These are phyloP conservation scores for Populus hybrid DNA, from an alignment of 441 rosid genomes.

Conservation along the genomic window DNA sequence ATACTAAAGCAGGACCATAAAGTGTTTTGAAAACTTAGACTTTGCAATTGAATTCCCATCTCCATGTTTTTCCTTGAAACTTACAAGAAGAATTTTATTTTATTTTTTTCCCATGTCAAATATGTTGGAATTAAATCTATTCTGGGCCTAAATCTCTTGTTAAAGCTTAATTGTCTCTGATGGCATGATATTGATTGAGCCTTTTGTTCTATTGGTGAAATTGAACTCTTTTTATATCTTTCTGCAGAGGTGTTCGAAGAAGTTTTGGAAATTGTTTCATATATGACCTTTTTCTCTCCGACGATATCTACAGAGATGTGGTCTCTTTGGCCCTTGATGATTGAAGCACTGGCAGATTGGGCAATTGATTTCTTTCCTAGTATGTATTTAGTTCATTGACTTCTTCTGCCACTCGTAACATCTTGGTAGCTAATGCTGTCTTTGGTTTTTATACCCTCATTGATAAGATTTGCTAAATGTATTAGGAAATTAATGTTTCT, in stretches of 20 bases:
- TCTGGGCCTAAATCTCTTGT: neutral
- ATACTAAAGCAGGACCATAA: neutral
- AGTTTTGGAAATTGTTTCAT: too few species aligned
- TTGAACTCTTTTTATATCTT: conserved; percentile 8
- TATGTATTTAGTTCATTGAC: too few species aligned
- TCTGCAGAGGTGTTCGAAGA: conserved; percentile 97
- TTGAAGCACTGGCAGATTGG: too few species aligned
- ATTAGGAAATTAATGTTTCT: conserved; percentile 1
- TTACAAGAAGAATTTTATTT: neutral
- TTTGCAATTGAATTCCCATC: neutral
- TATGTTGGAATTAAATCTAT: neutral
- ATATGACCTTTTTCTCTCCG: too few species aligned
- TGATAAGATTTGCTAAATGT: neutral
- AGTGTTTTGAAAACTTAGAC: neutral
- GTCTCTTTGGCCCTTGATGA: too few species aligned
- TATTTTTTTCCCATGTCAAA: neutral
- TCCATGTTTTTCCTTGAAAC: neutral
- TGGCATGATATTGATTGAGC: neutral
- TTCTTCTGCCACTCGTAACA: neutral
- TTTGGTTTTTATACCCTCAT: neutral
- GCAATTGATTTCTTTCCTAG: too few species aligned
- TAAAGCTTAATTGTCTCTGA: neutral
- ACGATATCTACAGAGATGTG: too few species aligned
- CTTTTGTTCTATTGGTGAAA: neutral
- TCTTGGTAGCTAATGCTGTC: neutral